Evolutionary conservation across 192 early-diverging fungal genomes (phyloP).

Genomic region (Mortierella alpina): DNA sequence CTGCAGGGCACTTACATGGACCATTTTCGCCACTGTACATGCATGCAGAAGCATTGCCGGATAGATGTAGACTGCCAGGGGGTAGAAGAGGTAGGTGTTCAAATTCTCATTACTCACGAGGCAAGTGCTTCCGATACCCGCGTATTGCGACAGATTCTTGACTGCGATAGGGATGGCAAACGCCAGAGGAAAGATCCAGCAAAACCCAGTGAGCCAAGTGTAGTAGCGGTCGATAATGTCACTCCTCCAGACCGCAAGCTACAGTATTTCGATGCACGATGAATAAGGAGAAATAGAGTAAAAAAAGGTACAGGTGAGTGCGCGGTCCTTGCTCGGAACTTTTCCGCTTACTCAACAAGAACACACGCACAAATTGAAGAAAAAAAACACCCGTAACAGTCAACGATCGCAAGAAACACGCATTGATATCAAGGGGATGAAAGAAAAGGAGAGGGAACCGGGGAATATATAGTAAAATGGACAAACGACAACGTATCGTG

Average conservation of each 20-base stretch:
- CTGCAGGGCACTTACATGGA: constrained; percentile 15
- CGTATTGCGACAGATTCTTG: constrained; percentile 30
- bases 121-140: constrained; percentile 49
- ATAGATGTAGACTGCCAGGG: constrained; percentile 45
- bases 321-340: too few relatives aligned
- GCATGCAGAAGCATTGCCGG: constrained; percentile 31
- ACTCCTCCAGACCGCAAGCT: constrained; percentile 43
- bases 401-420: neutral
- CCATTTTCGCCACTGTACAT: constrained; percentile 39
- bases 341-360: too few relatives aligned
- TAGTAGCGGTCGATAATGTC: constrained; percentile 47
- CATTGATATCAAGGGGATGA: neutral
- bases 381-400: too few relatives aligned
- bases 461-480: neutral
- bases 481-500: neutral
- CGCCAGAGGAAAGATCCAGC: constrained; percentile 43
- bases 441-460: neutral
- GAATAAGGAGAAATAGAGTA: constrained; percentile 1
- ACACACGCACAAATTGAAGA: too few relatives aligned
- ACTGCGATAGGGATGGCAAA: constrained; percentile 48
- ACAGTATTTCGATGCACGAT: neutral
- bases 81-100: constrained; percentile 49
- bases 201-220: constrained; percentile 28
- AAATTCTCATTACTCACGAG: constrained; percentile 24
- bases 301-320: neutral